Conservation (phyloP, 2,329 filamentous ascomycete species). For the Aspergillus calidoustus region DNA sequence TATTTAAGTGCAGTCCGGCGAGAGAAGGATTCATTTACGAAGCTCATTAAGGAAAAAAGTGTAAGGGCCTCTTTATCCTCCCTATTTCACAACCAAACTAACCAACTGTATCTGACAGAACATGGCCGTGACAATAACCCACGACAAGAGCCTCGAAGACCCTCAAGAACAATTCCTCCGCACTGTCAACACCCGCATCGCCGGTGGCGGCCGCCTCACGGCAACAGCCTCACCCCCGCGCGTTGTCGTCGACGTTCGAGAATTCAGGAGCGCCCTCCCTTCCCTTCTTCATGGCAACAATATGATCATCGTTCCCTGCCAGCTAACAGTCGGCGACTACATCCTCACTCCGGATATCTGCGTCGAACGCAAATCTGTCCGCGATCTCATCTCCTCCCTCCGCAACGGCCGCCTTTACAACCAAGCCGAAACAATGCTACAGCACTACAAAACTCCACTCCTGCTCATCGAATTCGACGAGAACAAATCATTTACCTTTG, state of each 20-base stretch:
- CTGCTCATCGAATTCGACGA: slow-evolving; percentile 97
- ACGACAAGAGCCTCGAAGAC: slow-evolving; percentile 73
- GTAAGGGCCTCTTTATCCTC: slow-evolving; percentile 40
- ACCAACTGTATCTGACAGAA: slow-evolving; percentile 46
- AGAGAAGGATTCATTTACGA: slow-evolving; percentile 96
- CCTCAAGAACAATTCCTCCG: slow-evolving; percentile 90
- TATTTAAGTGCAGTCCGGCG: slow-evolving; percentile 88
- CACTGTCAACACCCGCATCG: slow-evolving; percentile 95
- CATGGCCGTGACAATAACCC: slow-evolving; percentile 87
- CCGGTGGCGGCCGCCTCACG: slow-evolving; percentile 81
- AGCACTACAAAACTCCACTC: slow-evolving; percentile 87
- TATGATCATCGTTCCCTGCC: slow-evolving; percentile 89
- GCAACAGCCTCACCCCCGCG: slow-evolving; percentile 87
- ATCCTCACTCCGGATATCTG: slow-evolving; percentile 89
- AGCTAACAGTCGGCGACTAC: slow-evolving; percentile 96
- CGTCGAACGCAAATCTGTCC: slow-evolving; percentile 91
- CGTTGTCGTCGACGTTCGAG: slow-evolving; percentile 92
- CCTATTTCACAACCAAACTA: not conserved
- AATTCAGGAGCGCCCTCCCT: slow-evolving; percentile 91
- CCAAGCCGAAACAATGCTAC: slow-evolving; percentile 92
- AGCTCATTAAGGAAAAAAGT: slow-evolving; percentile 89
- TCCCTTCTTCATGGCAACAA: slow-evolving; percentile 87
- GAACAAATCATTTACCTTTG: slow-evolving; percentile 95
- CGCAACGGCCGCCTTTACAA: slow-evolving; percentile 88
- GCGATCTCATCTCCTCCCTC: slow-evolving; percentile 89